Conservation (phyloP, 257 asterid species). For the Solanum chmielewskii region DNA sequence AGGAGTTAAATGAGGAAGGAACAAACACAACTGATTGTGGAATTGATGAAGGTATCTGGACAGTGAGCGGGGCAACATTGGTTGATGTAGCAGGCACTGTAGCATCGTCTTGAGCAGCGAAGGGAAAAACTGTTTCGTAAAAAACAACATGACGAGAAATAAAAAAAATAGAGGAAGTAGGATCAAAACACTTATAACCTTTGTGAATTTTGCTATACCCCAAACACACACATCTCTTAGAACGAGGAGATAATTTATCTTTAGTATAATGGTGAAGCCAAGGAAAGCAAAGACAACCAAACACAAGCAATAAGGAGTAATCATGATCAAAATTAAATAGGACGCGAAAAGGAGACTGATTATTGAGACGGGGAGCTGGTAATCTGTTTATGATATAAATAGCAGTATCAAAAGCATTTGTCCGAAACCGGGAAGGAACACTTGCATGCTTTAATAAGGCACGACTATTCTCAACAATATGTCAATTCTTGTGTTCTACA, state of each 20-base stretch:
- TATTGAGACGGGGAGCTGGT: not conserved
- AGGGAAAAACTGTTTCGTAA: not conserved
- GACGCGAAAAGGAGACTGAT: not conserved
- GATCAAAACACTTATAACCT: not conserved
- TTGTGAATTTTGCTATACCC: not conserved
- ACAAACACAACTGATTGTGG: not conserved
- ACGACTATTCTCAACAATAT: not conserved
- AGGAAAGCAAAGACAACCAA: not conserved
- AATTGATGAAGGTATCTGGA: not conserved
- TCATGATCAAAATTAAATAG: not conserved
- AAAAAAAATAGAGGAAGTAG: not conserved
- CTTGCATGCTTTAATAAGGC: not conserved
- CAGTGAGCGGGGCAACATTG: not conserved
- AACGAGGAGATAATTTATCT: not conserved
- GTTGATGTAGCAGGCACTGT: no score
- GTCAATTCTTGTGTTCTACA: not conserved
- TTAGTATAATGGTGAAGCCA: not conserved
- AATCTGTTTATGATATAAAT: not conserved
- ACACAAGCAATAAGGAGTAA: no score
- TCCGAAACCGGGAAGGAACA: not conserved
- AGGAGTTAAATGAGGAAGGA: not conserved
- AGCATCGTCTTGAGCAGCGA: not conserved
- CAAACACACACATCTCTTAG: not conserved
- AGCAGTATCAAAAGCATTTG: not conserved
- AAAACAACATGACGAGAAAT: not conserved